Conservation (phyloP, 805 yeast species). For the Candida easanensis region DNA sequence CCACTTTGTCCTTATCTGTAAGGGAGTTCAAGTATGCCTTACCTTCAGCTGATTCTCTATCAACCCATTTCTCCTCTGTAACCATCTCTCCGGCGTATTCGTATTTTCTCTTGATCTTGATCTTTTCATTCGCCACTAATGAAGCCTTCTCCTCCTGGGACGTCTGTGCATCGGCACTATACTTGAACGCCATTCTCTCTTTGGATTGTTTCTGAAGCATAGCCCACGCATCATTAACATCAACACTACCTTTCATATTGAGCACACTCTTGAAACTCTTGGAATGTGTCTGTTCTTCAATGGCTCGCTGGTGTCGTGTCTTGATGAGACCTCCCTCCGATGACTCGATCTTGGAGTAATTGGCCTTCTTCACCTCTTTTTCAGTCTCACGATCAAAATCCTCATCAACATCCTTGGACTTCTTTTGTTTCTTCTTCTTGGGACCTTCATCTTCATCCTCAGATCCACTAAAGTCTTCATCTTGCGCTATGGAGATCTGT, state of each 20-base stretch:
- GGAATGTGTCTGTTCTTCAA: conserved; percentile 36
- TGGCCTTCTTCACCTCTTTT: conserved; percentile 27
- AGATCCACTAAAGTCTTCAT: conserved; percentile 21
- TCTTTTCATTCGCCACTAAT: conserved; percentile 37
- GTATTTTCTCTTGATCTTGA: conserved; percentile 73
- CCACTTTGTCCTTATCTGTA: conserved; percentile 30
- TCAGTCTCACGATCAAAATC: conserved; percentile 34
- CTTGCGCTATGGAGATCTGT: conserved; percentile 4
- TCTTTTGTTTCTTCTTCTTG: conserved; percentile 22
- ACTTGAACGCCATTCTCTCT: conserved; percentile 24
- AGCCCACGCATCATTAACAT: conserved; percentile 54
- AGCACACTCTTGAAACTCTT: conserved; percentile 21
- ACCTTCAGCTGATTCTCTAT: conserved; percentile 79
- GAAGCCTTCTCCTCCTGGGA: conserved; percentile 6
- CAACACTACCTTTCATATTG: conserved; percentile 27
- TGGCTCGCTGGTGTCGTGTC: conserved; percentile 61
- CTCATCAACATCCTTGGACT: conserved; percentile 30
- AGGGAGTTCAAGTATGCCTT: conserved; percentile 69
- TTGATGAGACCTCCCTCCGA: conserved; percentile 60
- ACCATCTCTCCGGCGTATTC: conserved; percentile 86
- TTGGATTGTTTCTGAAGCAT: conserved; percentile 41
- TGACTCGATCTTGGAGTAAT: conserved; percentile 54
- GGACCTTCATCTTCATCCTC: conserved; percentile 23
- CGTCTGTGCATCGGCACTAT: conserved; percentile 19
- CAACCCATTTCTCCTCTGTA: conserved; percentile 77